These are phyloP conservation scores for Eremothecium gossypii DNA, from an alignment of 1,139 yeast genomes.

Conservation along the genomic window DNA sequence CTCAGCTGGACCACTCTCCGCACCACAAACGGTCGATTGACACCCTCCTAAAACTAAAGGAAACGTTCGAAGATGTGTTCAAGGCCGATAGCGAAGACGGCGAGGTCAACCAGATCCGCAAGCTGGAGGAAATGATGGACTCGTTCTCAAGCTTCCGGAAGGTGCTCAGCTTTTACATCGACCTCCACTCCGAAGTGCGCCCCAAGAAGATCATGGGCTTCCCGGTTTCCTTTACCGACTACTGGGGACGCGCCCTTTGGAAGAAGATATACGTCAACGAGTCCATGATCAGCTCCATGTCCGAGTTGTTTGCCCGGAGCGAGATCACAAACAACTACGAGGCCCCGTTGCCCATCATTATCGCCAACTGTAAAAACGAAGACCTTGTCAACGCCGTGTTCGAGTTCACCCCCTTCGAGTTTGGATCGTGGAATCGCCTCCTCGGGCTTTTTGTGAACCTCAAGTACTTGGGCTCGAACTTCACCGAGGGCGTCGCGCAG, in stretches of 20 bases:
- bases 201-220: conserved; percentile 46
- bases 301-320: conserved; percentile 19
- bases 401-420: conserved; percentile 59
- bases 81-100: conserved; percentile 1
- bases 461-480: conserved; percentile 45
- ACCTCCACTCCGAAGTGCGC: conserved; percentile 44
- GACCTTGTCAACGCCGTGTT: conserved; percentile 28
- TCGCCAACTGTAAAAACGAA: conserved; percentile 31
- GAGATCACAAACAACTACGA: conserved; percentile 29
- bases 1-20: neutral
- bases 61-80: conserved; percentile 6
- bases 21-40: conserved; percentile 7
- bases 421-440: conserved; percentile 57
- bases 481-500: conserved; percentile 31
- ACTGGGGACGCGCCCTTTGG: conserved; percentile 58
- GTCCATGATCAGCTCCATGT: conserved; percentile 32
- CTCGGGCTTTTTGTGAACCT: conserved; percentile 44
- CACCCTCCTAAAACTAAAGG: conserved; percentile 6
- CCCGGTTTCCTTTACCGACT: conserved; percentile 52
- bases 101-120: conserved; percentile 4
- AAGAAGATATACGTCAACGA: conserved; percentile 31
- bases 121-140: conserved; percentile 10
- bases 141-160: conserved; percentile 30
- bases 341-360: conserved; percentile 39
- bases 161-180: conserved; percentile 39